Evolutionary conservation across 208 protist genomes (phyloP).

Genomic region (Leishmania guyanensis): DNA sequence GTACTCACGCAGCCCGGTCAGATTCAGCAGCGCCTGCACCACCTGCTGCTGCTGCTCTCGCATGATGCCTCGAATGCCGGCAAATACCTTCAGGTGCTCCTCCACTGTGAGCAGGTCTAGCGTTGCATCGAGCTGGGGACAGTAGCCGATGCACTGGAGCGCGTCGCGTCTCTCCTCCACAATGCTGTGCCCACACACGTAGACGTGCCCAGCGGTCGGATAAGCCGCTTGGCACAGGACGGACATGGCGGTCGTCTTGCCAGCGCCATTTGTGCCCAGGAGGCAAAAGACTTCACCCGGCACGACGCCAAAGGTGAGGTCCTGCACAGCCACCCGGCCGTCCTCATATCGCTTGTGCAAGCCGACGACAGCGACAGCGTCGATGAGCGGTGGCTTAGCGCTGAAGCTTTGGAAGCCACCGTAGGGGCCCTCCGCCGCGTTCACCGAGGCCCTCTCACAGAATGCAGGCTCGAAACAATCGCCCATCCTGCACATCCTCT

Average conservation of each 20-base stretch:
- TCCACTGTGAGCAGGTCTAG: constrained; percentile 87
- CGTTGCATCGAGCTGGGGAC: constrained; percentile 94
- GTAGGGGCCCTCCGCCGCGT: not conserved
- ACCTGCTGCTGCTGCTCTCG: constrained; percentile 24
- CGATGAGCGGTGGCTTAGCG: not conserved
- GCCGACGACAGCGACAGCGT: constrained; percentile 37
- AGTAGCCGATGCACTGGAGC: constrained; percentile 88
- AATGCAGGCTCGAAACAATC: not conserved
- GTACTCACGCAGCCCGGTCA: constrained; percentile 31
- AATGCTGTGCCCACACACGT: constrained; percentile 47
- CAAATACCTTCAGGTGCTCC: constrained; percentile 92
- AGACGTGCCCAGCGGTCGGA: constrained; percentile 52
- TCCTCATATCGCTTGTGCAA: constrained; percentile 32
- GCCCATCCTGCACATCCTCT: not conserved
- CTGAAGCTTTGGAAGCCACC: not conserved
- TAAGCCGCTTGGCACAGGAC: constrained; percentile 73
- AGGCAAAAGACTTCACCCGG: constrained; percentile 80
- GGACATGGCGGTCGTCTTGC: constrained; percentile 83
- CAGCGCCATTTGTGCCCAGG: constrained; percentile 84
- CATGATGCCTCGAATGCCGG: constrained; percentile 59
- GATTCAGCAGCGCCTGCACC: constrained; percentile 24
- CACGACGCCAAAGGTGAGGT: constrained; percentile 62
- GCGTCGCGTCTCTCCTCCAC: constrained; percentile 39
- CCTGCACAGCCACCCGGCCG: constrained; percentile 49
- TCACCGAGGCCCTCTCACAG: not conserved